Base-by-base conservation (phyloP, 371 early-diverging fungal species). In the Encephalitozoon cuniculi region DNA sequence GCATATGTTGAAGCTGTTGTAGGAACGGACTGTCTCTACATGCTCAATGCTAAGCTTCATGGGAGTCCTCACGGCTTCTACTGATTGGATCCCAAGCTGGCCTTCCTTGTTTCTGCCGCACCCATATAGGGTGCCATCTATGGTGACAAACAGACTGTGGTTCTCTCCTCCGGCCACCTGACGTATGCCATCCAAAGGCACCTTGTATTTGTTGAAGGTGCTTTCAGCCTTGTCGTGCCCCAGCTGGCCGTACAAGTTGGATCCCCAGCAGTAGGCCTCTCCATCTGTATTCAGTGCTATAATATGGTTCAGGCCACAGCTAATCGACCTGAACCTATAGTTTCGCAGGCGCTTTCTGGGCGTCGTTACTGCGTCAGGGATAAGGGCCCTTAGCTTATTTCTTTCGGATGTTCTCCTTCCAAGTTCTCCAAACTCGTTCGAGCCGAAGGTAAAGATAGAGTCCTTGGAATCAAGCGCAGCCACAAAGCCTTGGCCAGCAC, bases 211-310 rank as follows among this genome's bases (percentile, higher is more conserved):
- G 12, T 30, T 15, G 21, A 74, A 65, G 34, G 68, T 55, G 23
- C 34, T 30, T 66, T 67, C 55, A 78, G 51, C 8, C 83, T 82
- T 63, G 74, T 88, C 79, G 87, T 80, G 53, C 87, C 95, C 87
- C 88, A 94, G 81, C 83, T 98, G 97, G 64, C 90, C 90, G 79
- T 89, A 92, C 76, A 93, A 92, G 84, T 98, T 98, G 53, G 93
- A 87, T 32, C 99, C 99, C 90, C 93, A 94, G 5, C 89, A 87
- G 79, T 88, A 92, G 2, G 91, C 86, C 28, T 87, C 82, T 26
- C 87, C 85, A 6, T 76, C 71, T 26, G 87, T 84, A 64, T 87
- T 87, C 12, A 91, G 84, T 6, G 91, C 90, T 68, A 94, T 90
- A 0, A 91, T 90, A 82, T 93, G 91, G 81, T 92, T 91, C 4